Evolutionary conservation across 768 basidiomycete species (phyloP), one percentile per base, ranked within the genome.

Genomic region (Gymnopilus junonius): DNA sequence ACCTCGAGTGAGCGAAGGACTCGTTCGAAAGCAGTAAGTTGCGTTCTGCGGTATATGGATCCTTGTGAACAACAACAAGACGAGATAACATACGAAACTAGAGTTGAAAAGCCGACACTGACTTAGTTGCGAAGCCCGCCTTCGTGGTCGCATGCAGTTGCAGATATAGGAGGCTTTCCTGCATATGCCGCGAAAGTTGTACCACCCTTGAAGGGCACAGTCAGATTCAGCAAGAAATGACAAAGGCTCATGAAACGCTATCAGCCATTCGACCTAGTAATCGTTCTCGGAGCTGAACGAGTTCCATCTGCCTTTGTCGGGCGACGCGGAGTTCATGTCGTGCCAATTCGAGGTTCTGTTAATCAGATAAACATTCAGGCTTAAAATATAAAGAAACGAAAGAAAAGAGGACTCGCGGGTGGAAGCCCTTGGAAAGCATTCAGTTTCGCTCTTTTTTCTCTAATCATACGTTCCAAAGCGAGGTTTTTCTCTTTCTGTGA

Each of bases 401-500:
- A n/a, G 21, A 8, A 8, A 45, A 0, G 65, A 8, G 10, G 20
- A 42, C 62, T 29, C 69, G 84, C 84, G 1, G 84, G 83, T 17
- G 85, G 83, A 11, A 86, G 71, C 0, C 83, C 83, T 64, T 80
- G 80, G 67, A 83, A 85, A 4, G 81, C 77, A 59, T 77, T 75
- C 27, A 85, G 66, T 65, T 79, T 82, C 2, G 77, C 77, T 29
- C 78, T 72, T 63, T 85, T 85, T 27, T 74, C 69, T 64, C 77
- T 81, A 21, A 85, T 67, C 12, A 74, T 72, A n/a, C 77, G 72
- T 57, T 79, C 79, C 42, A 70, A 72, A 17, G 67, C 62, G 25
- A 72, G 71, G 57, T 82, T 80, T 35, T 66, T 73, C 48, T 79
- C 77, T 58, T 82, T 78, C 37, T 79, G 76, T 6, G 74, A 70